phyloP scores from a whole-genome alignment of 2,329 filamentous ascomycete genomes.

The Colletotrichum destructivum region DNA sequence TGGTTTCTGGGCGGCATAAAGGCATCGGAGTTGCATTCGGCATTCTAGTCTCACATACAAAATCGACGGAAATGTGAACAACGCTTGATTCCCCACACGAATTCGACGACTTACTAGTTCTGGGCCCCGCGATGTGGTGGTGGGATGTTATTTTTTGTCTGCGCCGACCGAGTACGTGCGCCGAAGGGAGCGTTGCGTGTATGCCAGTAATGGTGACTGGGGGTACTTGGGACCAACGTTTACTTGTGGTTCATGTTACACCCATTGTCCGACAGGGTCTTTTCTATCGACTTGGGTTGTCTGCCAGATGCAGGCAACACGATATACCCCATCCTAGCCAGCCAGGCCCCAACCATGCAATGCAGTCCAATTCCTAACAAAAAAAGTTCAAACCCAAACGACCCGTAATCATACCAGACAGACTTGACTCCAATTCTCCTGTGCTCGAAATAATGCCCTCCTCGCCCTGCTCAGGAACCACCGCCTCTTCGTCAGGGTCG shows the following conservation, averaged over 20 bases:
- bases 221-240: conserved; percentile 30
- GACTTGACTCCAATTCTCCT: conserved; percentile 65
- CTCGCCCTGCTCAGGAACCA: not conserved
- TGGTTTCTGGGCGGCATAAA: conserved; percentile 59
- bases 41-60: conserved; percentile 55
- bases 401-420: conserved; percentile 49
- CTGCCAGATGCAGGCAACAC: conserved; percentile 35
- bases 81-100: conserved; percentile 45
- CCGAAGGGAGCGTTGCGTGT: conserved; percentile 19
- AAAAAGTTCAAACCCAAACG: conserved; percentile 47
- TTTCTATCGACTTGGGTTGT: conserved; percentile 31
- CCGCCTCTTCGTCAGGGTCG: not conserved
- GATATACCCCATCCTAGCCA: conserved; percentile 37
- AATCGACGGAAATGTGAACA: conserved; percentile 45
- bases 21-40: conserved; percentile 64
- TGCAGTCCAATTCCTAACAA: conserved; percentile 54
- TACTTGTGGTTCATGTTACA: conserved; percentile 24
- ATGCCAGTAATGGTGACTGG: conserved; percentile 15
- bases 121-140: conserved; percentile 30
- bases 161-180: conserved; percentile 15
- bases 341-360: conserved; percentile 43
- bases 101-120: conserved; percentile 39
- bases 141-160: conserved; percentile 29
- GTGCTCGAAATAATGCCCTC: conserved; percentile 45
- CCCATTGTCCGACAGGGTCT: conserved; percentile 31